Percentiles rank a stretch among this genome's conserved stretches.
phyloP scores from a whole-genome alignment of 1,139 yeast genomes.

The Debaryomyces psychrophilus region DNA sequence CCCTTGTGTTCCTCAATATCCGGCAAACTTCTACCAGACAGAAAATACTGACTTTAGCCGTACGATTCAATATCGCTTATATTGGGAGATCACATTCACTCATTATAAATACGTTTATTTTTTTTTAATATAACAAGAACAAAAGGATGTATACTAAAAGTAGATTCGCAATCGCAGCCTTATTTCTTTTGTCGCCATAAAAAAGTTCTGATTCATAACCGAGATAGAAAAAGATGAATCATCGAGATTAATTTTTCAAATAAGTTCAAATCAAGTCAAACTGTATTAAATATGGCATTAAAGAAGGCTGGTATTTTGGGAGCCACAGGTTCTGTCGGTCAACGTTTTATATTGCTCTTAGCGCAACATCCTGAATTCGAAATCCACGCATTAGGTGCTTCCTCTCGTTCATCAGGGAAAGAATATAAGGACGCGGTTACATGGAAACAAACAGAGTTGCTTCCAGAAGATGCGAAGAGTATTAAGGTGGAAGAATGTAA shows the following conservation, averaged over 20 bases:
- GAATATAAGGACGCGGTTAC: constrained; percentile 80
- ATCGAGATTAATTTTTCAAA: constrained; percentile 2
- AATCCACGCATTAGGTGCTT: constrained; percentile 86
- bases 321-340: constrained; percentile 98
- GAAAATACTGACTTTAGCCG: too few relatives aligned
- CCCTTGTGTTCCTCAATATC: too few relatives aligned
- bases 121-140: too few relatives aligned
- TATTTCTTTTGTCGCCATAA: neutral
- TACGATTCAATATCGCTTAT: too few relatives aligned
- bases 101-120: too few relatives aligned
- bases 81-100: too few relatives aligned
- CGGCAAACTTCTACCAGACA: too few relatives aligned
- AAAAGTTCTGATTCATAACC: constrained; percentile 4
- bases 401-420: constrained; percentile 92
- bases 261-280: neutral
- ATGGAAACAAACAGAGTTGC: constrained; percentile 90
- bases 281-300: constrained; percentile 20
- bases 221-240: constrained; percentile 4
- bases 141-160: too few relatives aligned
- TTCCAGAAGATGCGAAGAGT: constrained; percentile 69
- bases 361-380: constrained; percentile 90
- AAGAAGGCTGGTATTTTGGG: constrained; percentile 88
- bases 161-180: constrained; percentile 1
- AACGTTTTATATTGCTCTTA: constrained; percentile 83
- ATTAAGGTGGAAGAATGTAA: constrained; percentile 78